These are phyloP conservation scores for Vinca minor DNA, from an alignment of 257 asterid genomes.

Conservation along the genomic window DNA sequence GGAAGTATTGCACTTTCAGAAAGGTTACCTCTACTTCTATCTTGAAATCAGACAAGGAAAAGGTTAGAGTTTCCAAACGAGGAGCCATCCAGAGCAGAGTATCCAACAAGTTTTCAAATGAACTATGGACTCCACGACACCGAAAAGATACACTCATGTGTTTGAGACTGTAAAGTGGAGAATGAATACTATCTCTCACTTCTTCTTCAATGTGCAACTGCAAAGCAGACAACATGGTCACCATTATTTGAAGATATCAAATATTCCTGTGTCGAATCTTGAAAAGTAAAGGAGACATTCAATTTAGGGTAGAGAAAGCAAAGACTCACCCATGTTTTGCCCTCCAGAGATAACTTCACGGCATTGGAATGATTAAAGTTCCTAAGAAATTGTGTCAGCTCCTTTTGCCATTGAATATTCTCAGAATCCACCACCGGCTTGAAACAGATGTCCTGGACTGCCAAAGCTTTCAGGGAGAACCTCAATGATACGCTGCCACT, in stretches of 20 bases:
- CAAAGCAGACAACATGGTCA: background rate
- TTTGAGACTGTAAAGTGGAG: background rate
- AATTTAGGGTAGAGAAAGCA: background rate
- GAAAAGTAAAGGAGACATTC: background rate
- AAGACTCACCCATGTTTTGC: background rate
- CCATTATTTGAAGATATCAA: no score
- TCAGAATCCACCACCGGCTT: background rate
- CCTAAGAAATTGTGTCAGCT: constrained; percentile 5
- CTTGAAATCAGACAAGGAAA: background rate
- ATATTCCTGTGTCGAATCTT: background rate
- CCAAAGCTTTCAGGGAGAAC: background rate
- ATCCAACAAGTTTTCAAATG: no score
- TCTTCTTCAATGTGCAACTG: background rate
- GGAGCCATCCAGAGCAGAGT: constrained; percentile 11
- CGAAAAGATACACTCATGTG: no score
- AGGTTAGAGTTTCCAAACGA: background rate
- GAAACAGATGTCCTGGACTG: background rate
- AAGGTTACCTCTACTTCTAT: no score
- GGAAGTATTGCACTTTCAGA: no score
- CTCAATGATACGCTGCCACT: background rate
- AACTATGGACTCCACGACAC: no score
- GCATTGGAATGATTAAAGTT: constrained; percentile 11
- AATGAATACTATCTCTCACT: background rate
- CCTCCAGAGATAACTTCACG: background rate
- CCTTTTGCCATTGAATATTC: background rate